These are phyloP conservation scores for Klebsormidium nitens DNA, from an alignment of 139 green algal genomes.

Conservation along the genomic window DNA sequence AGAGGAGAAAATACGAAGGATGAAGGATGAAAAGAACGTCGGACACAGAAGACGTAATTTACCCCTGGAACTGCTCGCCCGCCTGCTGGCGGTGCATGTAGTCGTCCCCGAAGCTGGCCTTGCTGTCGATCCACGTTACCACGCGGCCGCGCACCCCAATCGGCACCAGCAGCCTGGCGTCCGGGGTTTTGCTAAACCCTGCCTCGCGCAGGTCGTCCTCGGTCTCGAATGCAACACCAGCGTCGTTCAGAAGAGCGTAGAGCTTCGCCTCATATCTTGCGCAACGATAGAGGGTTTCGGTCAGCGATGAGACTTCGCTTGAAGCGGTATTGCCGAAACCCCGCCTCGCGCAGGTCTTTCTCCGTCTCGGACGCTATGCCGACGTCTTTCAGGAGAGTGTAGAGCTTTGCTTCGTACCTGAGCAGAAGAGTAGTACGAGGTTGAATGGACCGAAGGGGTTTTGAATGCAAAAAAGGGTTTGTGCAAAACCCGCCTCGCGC, in stretches of 20 bases:
- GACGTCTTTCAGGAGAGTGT: too few species aligned
- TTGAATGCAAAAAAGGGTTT: too few species aligned
- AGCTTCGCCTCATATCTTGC: slow-evolving; percentile 61
- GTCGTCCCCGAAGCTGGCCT: slow-evolving; percentile 84
- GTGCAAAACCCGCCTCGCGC: too few species aligned
- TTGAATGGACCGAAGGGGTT: too few species aligned
- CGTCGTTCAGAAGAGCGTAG: slow-evolving; percentile 47
- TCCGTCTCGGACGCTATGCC: too few species aligned
- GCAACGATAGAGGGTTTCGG: too few species aligned
- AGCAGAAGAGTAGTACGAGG: too few species aligned
- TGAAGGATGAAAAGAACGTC: neutral
- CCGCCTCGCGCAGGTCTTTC: too few species aligned
- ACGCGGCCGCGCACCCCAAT: slow-evolving; percentile 57
- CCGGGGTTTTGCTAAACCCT: slow-evolving; percentile 80
- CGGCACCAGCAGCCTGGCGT: slow-evolving; percentile 72
- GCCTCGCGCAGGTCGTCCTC: slow-evolving; percentile 64
- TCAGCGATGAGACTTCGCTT: too few species aligned
- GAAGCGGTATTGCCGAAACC: too few species aligned
- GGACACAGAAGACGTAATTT: neutral
- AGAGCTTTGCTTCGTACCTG: too few species aligned
- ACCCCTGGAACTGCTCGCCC: slow-evolving; percentile 36
- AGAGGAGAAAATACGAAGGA: neutral
- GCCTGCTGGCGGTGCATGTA: slow-evolving; percentile 47
- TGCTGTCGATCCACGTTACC: slow-evolving; percentile 91
- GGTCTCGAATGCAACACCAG: slow-evolving; percentile 65